Evolutionary conservation across 1,139 yeast species (phyloP), one percentile per base, ranked within the genome.

Genomic region (Nakaseomyces kungkrabaensis): DNA sequence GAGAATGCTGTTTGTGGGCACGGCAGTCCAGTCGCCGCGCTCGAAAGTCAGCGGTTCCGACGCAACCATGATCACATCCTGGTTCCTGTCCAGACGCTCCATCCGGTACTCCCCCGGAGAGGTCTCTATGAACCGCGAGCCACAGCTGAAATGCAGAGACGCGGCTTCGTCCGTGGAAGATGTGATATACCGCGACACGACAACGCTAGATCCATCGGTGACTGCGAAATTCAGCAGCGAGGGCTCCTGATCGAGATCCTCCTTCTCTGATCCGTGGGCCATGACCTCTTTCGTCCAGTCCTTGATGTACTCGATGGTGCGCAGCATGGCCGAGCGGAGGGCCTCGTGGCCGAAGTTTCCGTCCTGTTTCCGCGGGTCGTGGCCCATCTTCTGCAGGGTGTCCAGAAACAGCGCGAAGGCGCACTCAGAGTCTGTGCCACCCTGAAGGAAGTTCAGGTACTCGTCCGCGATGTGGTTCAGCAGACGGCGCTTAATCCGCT

Each of bases 1-100:
- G n/a, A 92, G 67, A 3, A 84, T 71, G 2, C 97, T 85, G 66
- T 92, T 92, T 3, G 97, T 85, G 1, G 97, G 98, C 1, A 92
- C 95, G 17, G 96, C 84, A 52, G 92, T 85, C 98, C 98, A 92
- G 69, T 92, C 98, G 40, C 92, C 92, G 51, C 98, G 73, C 70
- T 92, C 97, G 68, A 92, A 92, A 0, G 98, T 92, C 52, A 92
- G 73, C 0, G 98, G 98, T 63, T 92, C 98, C 36, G 95, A 84
- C 1, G 98, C 96, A 43, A 92, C 88, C 81, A 92, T 85, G n/a
- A 92, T 84, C 37, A 92, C 92, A 66, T 88, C 92, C 65, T 90
- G 97, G 7, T 94, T 86, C 48, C 97, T 75, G 66, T 90, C 95
- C 53, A 87, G 73, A 48, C 98, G 75, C 67, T 92, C 97, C 97